Percentiles rank a stretch among this genome's conserved stretches.
phyloP scores from a whole-genome alignment of 176 grass and related monocot species.

The Areca catechu region DNA sequence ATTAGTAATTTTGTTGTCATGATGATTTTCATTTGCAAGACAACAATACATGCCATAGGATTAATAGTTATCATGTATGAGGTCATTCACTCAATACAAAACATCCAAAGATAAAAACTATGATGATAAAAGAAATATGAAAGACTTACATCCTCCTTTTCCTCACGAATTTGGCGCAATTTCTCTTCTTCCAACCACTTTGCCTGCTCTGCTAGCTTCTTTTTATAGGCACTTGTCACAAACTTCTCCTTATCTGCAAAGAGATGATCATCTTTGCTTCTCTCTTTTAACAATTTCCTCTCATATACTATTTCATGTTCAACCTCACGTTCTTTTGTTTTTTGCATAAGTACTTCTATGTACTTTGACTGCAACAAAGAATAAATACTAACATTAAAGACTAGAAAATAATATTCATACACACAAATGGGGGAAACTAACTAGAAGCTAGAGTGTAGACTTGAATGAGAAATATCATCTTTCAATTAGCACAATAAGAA shows the following conservation, averaged over 20 bases:
- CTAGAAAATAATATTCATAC: no score
- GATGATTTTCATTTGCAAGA: no score
- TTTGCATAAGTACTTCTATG: conserved; percentile 74
- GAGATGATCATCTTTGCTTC: conserved; percentile 88
- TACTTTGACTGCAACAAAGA: conserved; percentile 70
- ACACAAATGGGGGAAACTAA: no score
- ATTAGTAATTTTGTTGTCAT: no score
- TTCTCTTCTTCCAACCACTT: conserved; percentile 94
- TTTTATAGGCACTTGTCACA: conserved; percentile 84
- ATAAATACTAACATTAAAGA: background rate
- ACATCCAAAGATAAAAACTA: background rate
- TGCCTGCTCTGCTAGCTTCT: conserved; percentile 80
- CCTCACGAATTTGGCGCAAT: conserved; percentile 50
- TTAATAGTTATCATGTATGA: no score
- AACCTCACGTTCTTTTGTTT: conserved; percentile 77
- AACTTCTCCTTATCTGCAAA: conserved; percentile 83
- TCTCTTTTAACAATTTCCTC: conserved; percentile 88
- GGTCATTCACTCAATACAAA: background rate
- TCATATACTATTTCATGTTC: conserved; percentile 93
- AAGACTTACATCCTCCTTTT: conserved; percentile 81
- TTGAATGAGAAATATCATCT: no score
- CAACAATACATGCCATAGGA: no score
- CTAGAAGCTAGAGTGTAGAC: no score
- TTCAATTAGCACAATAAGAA: no score
- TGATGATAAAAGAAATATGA: background rate